Percentiles rank a stretch among this genome's conserved stretches.
Conservation (phyloP, 768 basidiomycete species). For the Agrocybe pediades region DNA sequence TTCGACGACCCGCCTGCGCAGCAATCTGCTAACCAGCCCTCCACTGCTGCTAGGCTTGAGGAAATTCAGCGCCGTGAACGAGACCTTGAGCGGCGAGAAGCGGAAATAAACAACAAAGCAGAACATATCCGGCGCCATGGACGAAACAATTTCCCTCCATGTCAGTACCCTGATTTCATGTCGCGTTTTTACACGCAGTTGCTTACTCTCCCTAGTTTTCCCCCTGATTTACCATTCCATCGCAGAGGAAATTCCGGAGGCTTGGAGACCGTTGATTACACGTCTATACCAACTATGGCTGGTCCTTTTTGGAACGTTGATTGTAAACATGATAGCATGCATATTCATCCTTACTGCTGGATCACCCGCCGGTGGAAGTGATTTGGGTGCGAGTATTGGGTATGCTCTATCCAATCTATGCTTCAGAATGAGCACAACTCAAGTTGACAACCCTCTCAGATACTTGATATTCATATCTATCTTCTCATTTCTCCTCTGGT, state of each 20-base stretch:
- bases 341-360: constrained; percentile 84
- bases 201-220: constrained; percentile 59
- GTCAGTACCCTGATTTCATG: constrained; percentile 44
- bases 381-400: constrained; percentile 84
- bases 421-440: constrained; percentile 21
- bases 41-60: constrained; percentile 46
- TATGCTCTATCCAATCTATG: constrained; percentile 37
- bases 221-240: constrained; percentile 96
- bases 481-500: constrained; percentile 92
- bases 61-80: constrained; percentile 78
- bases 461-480: constrained; percentile 79
- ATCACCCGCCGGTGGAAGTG: constrained; percentile 71
- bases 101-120: constrained; percentile 67
- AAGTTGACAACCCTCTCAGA: constrained; percentile 39
- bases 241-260: constrained; percentile 84
- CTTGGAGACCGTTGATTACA: constrained; percentile 76
- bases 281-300: constrained; percentile 95
- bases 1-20: constrained; percentile 78
- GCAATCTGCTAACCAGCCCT: constrained; percentile 30
- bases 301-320: constrained; percentile 75
- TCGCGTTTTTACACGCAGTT: constrained; percentile 2
- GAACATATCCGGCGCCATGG: constrained; percentile 75
- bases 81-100: constrained; percentile 80
- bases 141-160: constrained; percentile 92
- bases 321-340: constrained; percentile 90